phyloP scores from a whole-genome alignment of 2,329 filamentous ascomycete genomes.

The Colletotrichum aenigma region DNA sequence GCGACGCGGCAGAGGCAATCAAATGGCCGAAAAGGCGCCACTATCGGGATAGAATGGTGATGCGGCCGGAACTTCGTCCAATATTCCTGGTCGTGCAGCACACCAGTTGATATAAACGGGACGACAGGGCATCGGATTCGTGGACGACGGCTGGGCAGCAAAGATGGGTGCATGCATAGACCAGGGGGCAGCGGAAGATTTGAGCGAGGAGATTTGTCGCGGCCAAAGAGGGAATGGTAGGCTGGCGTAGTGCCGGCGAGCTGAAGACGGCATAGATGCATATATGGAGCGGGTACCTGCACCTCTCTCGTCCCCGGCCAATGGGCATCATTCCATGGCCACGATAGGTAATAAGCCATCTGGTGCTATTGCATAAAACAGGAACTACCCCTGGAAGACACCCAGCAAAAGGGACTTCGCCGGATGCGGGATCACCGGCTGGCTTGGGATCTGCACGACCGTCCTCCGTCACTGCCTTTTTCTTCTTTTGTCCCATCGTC shows the following conservation, averaged over 20 bases:
- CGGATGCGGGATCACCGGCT: not conserved
- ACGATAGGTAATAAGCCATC: not conserved
- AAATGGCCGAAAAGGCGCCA: slow-evolving; percentile 3
- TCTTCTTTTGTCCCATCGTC: not conserved
- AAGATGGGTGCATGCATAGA: not conserved
- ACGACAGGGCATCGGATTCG: not conserved
- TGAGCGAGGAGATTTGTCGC: not conserved
- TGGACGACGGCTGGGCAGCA: not conserved
- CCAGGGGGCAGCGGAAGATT: not conserved
- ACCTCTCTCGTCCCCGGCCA: not conserved
- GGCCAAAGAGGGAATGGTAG: not conserved
- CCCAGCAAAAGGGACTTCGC: not conserved
- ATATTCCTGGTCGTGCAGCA: not conserved
- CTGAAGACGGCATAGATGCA: not conserved
- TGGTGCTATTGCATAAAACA: not conserved
- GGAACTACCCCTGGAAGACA: not conserved
- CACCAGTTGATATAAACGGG: not conserved
- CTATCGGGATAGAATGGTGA: not conserved
- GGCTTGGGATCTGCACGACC: not conserved
- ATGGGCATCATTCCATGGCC: not conserved
- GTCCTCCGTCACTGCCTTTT: not conserved
- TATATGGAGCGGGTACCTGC: not conserved
- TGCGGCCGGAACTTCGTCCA: not conserved
- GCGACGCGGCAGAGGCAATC: not conserved
- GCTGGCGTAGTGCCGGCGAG: not conserved